Base-by-base conservation (phyloP, 2,329 filamentous ascomycete genomes). In the Penicillium sp. region DNA sequence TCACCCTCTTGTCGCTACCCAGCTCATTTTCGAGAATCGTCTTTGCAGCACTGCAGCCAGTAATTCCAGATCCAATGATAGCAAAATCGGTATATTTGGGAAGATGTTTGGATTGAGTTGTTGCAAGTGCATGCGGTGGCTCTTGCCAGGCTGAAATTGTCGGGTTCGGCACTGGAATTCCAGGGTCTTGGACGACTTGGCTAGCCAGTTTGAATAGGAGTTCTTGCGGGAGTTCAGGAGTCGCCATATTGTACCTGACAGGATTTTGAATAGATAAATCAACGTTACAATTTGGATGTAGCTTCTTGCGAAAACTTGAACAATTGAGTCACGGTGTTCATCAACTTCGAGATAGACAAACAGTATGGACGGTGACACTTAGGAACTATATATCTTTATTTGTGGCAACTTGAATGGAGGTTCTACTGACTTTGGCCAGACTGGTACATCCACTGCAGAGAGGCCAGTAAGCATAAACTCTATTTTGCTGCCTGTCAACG, bases 51-150 rank as follows among this genome's bases (percentile, higher is more conserved):
- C 67, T 68, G 14, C 61, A 62, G 9, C 59, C 64, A 3, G 64
- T 64, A 28, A 69, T 66, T 0, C 65, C 67, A 29, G 63, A 66
- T 33, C 67, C 67, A 18, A 69, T 59, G n/a, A 69, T 61, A 44
- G 63, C 63, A 26, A 67, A 47, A 29, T 68, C 67, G 3, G 57
- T 56, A 21, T 53, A 24, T 24, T 56, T 29, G 9, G 60, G 57
- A n/a, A 68, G 48, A 10, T 46, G 19, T 11, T 45, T 28, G n/a
- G 63, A 65, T 36, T 56, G 59, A 9, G 58, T 36, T 19, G 59
- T 51, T 10, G 63, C 56, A 24, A 63, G 56, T 2, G 52, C 28
- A 34, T 60, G 61, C 2, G 51, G 21, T 18, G 64, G 64, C n/a
- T 64, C 55, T 52, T 67, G 65, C 65, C 65, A 68, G 34, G 40